A percentile compares a stretch with the other conserved stretches of the same genome.
Evolutionary conservation across 169 alveolate genomes (phyloP).

Genomic region (Plasmodium gaboni): DNA sequence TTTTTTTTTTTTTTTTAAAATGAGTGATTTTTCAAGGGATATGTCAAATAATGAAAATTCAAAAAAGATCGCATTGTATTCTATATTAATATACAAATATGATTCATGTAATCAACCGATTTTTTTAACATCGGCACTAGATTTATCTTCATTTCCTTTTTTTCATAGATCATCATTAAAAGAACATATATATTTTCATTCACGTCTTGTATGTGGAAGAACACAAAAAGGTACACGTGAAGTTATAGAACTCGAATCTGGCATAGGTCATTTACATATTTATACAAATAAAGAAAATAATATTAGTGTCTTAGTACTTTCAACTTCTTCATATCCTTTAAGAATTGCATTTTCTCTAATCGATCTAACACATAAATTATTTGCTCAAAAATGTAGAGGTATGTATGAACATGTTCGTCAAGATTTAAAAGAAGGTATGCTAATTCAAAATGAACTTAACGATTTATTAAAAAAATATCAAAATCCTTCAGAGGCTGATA

Average conservation of each 20-base stretch:
- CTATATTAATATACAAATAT: conserved; percentile 48
- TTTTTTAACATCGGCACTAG: conserved; percentile 56
- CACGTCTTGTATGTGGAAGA: conserved; percentile 87
- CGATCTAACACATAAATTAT: conserved; percentile 65
- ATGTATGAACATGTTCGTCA: conserved; percentile 29
- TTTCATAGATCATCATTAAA: conserved; percentile 87
- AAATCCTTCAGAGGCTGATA: conserved; percentile 95
- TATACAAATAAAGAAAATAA: conserved; percentile 43
- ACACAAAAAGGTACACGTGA: conserved; percentile 91
- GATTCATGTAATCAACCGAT: conserved; percentile 37
- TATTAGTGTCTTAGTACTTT: conserved; percentile 78
- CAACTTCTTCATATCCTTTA: conserved; percentile 86
- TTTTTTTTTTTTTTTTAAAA: conserved; percentile 1
- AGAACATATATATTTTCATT: conserved; percentile 86
- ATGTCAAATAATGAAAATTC: conserved; percentile 42
- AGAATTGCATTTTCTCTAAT: conserved; percentile 88
- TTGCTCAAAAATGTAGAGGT: conserved; percentile 27
- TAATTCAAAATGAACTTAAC: conserved; percentile 85
- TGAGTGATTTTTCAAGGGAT: conserved; percentile 32
- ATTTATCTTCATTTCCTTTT: conserved; percentile 69
- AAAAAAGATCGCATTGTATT: conserved; percentile 55
- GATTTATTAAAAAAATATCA: conserved; percentile 90
- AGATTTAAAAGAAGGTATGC: conserved; percentile 82
- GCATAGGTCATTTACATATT: conserved; percentile 86
- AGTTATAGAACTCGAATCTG: conserved; percentile 89